These are phyloP conservation scores for Talaromyces sp. DNA, from an alignment of 2,329 filamentous ascomycete genomes.

Conservation along the genomic window DNA sequence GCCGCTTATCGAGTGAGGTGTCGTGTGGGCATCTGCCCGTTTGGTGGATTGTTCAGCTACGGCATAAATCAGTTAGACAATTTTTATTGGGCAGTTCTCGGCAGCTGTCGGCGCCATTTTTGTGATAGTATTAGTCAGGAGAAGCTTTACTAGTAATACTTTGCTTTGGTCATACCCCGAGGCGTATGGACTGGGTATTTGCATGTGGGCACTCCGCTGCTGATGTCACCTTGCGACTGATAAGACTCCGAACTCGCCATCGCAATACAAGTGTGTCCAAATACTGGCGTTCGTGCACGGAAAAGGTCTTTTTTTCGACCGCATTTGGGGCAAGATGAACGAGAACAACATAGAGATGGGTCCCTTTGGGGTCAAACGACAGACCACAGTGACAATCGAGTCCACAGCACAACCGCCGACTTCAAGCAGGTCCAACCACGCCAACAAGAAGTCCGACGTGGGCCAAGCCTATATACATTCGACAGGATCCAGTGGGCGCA, in stretches of 20 bases:
- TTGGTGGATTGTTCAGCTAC: no score
- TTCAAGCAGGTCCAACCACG: not conserved
- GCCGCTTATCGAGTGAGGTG: not conserved
- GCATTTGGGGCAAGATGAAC: not conserved
- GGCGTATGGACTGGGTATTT: not conserved
- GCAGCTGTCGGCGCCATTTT: not conserved
- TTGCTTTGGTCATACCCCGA: not conserved
- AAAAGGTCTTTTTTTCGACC: not conserved
- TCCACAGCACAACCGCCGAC: not conserved
- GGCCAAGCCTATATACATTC: conserved; percentile 13
- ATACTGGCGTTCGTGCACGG: not conserved
- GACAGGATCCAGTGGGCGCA: conserved; percentile 17
- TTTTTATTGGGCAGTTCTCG: not conserved
- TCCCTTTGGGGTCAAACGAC: conserved; percentile 3
- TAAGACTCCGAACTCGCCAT: not conserved
- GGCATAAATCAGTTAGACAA: no score
- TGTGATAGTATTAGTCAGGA: not conserved
- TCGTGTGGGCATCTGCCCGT: not conserved
- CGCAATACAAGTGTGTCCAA: not conserved
- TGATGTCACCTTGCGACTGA: not conserved
- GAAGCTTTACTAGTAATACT: not conserved
- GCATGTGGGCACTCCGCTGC: not conserved
- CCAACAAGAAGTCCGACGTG: not conserved
- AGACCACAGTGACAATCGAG: not conserved
- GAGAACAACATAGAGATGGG: conserved; percentile 5